These are phyloP conservation scores for Phaeolepiota aurea DNA, from an alignment of 768 basidiomycete genomes.

Conservation along the genomic window DNA sequence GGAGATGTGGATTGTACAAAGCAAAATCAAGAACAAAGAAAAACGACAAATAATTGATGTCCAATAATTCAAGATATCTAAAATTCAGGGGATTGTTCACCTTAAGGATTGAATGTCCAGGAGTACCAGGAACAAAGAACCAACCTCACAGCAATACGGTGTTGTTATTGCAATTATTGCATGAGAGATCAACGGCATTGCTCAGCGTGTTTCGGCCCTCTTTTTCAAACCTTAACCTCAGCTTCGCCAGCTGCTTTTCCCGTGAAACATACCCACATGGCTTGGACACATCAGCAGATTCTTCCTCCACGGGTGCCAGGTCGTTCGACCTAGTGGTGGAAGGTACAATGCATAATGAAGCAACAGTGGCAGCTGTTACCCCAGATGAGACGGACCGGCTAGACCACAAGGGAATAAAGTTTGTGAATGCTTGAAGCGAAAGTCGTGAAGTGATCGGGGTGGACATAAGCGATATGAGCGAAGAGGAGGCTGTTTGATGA, in stretches of 20 bases:
- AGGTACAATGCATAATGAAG: slow-evolving; percentile 4
- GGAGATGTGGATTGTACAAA: background rate
- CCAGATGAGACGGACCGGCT: slow-evolving; percentile 21
- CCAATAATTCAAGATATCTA: background rate
- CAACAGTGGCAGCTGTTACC: slow-evolving; percentile 9
- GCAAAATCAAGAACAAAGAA: background rate
- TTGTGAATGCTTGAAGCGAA: slow-evolving; percentile 53
- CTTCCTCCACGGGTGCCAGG: slow-evolving; percentile 2
- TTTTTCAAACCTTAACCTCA: slow-evolving; percentile 44
- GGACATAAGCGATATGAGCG: slow-evolving; percentile 38
- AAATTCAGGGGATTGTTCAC: background rate
- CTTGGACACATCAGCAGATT: background rate
- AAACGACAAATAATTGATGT: slow-evolving; percentile 1
- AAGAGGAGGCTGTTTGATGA: slow-evolving; percentile 9
- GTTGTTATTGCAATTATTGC: slow-evolving; percentile 30
- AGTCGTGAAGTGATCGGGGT: slow-evolving; percentile 48
- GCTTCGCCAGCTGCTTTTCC: slow-evolving; percentile 57
- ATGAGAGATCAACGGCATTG: slow-evolving; percentile 20
- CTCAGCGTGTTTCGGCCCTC: slow-evolving; percentile 22
- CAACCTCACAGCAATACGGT: slow-evolving; percentile 33
- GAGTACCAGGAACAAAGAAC: slow-evolving; percentile 4
- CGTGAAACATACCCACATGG: slow-evolving; percentile 43
- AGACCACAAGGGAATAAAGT: slow-evolving; percentile 45
- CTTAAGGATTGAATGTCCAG: background rate
- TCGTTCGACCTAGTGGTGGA: slow-evolving; percentile 1